Conservation (phyloP, 2,329 filamentous ascomycete species). For the Myriosclerotinia curreyana region DNA sequence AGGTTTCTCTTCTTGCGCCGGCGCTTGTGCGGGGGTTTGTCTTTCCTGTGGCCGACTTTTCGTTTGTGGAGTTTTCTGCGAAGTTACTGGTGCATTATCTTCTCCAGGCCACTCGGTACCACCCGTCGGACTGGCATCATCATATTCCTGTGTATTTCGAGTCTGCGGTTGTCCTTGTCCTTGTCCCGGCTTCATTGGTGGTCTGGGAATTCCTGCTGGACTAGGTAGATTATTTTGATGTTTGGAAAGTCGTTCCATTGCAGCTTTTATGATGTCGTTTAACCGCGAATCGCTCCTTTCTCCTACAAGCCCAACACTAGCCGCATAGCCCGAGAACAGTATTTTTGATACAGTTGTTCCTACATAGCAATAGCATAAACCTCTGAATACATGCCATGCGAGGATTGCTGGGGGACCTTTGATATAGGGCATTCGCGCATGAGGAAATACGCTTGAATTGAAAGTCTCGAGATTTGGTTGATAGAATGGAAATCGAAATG, state of each 20-base stretch:
- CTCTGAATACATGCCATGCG: slow-evolving; percentile 33
- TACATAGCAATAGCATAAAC: slow-evolving; percentile 29
- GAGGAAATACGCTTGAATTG: slow-evolving; percentile 28
- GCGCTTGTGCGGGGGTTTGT: background rate
- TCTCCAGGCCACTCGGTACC: slow-evolving; percentile 27
- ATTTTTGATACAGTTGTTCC: slow-evolving; percentile 28
- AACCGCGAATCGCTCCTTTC: slow-evolving; percentile 35
- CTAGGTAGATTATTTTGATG: slow-evolving; percentile 11
- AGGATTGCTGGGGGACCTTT: slow-evolving; percentile 26
- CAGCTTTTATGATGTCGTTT: slow-evolving; percentile 26
- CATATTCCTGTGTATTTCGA: slow-evolving; percentile 4
- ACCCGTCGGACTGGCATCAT: slow-evolving; percentile 36
- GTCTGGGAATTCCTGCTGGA: slow-evolving; percentile 9
- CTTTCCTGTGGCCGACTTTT: slow-evolving; percentile 1
- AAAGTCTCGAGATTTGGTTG: slow-evolving; percentile 35
- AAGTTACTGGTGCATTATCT: slow-evolving; percentile 19
- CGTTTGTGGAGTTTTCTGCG: background rate
- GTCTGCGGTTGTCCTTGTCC: slow-evolving; percentile 24
- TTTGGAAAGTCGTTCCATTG: slow-evolving; percentile 19
- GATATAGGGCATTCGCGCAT: slow-evolving; percentile 21
- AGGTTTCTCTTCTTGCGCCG: slow-evolving; percentile 24
- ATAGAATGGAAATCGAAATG: slow-evolving; percentile 37
- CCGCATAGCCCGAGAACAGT: slow-evolving; percentile 33
- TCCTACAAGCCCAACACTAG: slow-evolving; percentile 31
- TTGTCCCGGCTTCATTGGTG: slow-evolving; percentile 10